Percentiles rank a stretch among this genome's conserved stretches.
These are phyloP conservation scores for Oryza glaberrima DNA, from an alignment of 176 grass and related monocot species.

Conservation along the genomic window DNA sequence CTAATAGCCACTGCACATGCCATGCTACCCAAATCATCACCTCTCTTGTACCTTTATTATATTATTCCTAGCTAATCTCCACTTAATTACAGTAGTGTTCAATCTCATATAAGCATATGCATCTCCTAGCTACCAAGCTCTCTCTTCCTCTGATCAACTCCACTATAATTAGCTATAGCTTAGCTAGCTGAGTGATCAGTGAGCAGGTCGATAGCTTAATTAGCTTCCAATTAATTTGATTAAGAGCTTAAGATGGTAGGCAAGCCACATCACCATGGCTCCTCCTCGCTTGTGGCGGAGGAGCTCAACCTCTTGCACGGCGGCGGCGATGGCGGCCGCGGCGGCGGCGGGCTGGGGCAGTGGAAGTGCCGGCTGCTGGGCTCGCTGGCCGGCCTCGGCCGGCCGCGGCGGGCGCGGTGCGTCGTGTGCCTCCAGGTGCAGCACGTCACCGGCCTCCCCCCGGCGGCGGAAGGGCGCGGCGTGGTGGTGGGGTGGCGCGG, in stretches of 20 bases:
- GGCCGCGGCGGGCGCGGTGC: constrained; percentile 50
- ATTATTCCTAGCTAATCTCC: neutral
- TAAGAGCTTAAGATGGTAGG: constrained; percentile 43
- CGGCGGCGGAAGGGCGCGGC: constrained; percentile 45
- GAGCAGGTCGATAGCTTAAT: neutral
- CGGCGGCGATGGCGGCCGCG: constrained; percentile 35
- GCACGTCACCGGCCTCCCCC: constrained; percentile 62
- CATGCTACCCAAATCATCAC: constrained; percentile 86
- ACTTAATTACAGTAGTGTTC: neutral
- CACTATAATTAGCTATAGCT: neutral
- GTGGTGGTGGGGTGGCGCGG: constrained; percentile 83
- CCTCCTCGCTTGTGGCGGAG: constrained; percentile 57
- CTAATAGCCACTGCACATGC: constrained; percentile 38
- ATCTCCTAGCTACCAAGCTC: neutral
- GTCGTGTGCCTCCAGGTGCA: constrained; percentile 91
- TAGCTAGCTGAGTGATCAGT: neutral
- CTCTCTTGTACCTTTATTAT: constrained; percentile 35
- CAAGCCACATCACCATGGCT: constrained; percentile 52
- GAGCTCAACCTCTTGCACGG: constrained; percentile 68
- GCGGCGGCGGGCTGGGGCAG: constrained; percentile 34
- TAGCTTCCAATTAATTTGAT: neutral
- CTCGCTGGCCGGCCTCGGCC: constrained; percentile 50
- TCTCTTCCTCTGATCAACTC: neutral
- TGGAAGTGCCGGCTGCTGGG: constrained; percentile 65
- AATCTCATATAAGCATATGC: neutral